Conservation (phyloP, 768 basidiomycete species). For the Sporobolomyces roseus region DNA sequence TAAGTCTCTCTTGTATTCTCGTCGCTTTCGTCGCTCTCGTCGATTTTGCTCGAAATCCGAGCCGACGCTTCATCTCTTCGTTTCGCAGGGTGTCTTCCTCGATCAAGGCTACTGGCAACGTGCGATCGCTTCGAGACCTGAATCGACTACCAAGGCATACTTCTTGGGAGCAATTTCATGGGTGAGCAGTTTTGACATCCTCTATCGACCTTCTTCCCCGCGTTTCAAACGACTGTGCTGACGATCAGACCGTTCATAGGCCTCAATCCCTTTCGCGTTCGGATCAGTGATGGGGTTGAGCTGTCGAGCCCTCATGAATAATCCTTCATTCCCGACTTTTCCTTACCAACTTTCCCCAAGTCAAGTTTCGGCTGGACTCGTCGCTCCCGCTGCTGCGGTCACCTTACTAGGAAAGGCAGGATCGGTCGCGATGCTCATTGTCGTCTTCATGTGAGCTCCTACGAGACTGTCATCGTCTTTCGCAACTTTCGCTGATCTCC, state of each 20-base stretch:
- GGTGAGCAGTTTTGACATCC: too few relatives aligned
- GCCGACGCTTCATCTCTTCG: constrained; percentile 55
- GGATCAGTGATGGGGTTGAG: constrained; percentile 83
- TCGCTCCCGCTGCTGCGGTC: constrained; percentile 72
- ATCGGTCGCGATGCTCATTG: constrained; percentile 66
- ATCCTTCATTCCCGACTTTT: constrained; percentile 32
- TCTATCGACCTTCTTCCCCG: too few relatives aligned
- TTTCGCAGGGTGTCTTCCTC: constrained; percentile 58
- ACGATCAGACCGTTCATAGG: too few relatives aligned
- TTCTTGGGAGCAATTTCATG: too few relatives aligned
- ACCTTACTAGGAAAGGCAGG: constrained; percentile 76
- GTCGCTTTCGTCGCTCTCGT: not conserved
- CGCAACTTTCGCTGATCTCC: constrained; percentile 76
- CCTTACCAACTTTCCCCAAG: constrained; percentile 52
- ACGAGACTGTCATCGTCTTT: constrained; percentile 51
- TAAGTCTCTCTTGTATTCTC: not conserved
- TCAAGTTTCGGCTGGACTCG: constrained; percentile 84
- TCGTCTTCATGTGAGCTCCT: constrained; percentile 53
- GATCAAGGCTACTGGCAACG: constrained; percentile 59
- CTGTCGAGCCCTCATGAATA: constrained; percentile 71
- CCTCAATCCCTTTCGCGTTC: constrained; percentile 50
- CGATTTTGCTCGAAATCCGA: too few relatives aligned
- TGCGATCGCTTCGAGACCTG: constrained; percentile 79
- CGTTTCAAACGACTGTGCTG: too few relatives aligned
- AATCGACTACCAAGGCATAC: constrained; percentile 84